Evolutionary conservation across 225 moss, liverwort and hornwort species (phyloP).

Genomic region (Polytrichum formosum): DNA sequence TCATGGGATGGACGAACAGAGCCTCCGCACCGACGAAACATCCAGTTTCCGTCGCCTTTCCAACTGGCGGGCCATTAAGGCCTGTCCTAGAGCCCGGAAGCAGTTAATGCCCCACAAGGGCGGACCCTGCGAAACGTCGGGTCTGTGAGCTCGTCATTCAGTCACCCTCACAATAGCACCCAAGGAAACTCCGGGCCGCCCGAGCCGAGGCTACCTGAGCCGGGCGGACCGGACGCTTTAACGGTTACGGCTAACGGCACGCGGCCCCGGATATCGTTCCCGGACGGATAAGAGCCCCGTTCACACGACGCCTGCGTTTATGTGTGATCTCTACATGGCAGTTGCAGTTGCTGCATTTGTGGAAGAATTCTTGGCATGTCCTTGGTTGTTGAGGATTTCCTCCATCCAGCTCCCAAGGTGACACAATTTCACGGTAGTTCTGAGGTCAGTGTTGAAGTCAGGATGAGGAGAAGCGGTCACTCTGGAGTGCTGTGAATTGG

Average conservation of each 20-base stretch:
- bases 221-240: not conserved
- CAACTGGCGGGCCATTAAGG: not conserved
- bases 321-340: not conserved
- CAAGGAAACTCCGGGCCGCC: not conserved
- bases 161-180: not conserved
- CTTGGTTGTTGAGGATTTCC: not conserved
- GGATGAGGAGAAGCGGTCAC: not conserved
- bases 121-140: too few species aligned
- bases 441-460: not conserved
- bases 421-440: not conserved
- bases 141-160: too few species aligned
- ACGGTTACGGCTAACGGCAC: constrained; percentile 18
- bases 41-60: not conserved
- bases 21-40: not conserved
- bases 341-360: constrained; percentile 4
- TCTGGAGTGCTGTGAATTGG: too few species aligned
- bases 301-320: not conserved
- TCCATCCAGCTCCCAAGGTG: not conserved
- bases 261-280: constrained; percentile 7
- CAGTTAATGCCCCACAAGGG: not conserved
- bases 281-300: constrained; percentile 9
- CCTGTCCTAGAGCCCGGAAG: not conserved
- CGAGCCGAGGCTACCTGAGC: not conserved
- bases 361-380: constrained; percentile 32
- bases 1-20: not conserved